Conservation (phyloP, 2,329 filamentous ascomycete genomes). For the Apiospora kogelbergensis region DNA sequence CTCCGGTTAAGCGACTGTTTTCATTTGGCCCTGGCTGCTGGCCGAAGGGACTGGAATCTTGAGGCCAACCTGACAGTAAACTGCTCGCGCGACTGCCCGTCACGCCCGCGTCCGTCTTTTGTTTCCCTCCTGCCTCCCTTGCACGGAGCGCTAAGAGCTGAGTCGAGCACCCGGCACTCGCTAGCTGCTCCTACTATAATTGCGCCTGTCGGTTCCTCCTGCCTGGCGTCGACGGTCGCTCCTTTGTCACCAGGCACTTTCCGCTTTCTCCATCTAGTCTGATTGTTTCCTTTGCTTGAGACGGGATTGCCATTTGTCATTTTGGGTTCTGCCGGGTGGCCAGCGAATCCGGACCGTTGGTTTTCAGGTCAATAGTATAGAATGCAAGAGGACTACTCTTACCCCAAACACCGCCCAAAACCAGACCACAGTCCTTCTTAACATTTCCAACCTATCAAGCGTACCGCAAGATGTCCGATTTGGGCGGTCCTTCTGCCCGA, state of each 20-base stretch:
- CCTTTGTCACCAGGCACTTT: background rate
- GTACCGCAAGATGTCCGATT: slow-evolving; percentile 32
- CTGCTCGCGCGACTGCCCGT: background rate
- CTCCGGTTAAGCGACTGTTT: background rate
- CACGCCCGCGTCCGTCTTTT: background rate
- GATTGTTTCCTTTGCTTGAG: background rate
- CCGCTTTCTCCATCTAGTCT: background rate
- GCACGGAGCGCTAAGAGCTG: background rate
- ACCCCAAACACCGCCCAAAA: slow-evolving; percentile 6
- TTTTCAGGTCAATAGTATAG: background rate
- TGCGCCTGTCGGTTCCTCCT: background rate
- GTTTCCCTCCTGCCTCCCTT: background rate
- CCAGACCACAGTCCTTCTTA: slow-evolving; percentile 17
- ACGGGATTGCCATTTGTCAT: background rate
- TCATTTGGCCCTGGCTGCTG: background rate
- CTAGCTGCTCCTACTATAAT: background rate
- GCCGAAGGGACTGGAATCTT: background rate
- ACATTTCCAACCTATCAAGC: slow-evolving; percentile 23
- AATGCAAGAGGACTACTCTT: slow-evolving; percentile 7
- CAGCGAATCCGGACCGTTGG: background rate
- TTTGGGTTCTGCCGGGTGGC: background rate
- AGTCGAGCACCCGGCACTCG: background rate
- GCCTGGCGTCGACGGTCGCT: background rate
- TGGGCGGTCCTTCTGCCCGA: background rate
- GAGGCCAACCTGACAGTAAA: background rate